These are phyloP conservation scores for Ustilaginoidea virens DNA, from an alignment of 2,329 filamentous ascomycete genomes.

Conservation along the genomic window DNA sequence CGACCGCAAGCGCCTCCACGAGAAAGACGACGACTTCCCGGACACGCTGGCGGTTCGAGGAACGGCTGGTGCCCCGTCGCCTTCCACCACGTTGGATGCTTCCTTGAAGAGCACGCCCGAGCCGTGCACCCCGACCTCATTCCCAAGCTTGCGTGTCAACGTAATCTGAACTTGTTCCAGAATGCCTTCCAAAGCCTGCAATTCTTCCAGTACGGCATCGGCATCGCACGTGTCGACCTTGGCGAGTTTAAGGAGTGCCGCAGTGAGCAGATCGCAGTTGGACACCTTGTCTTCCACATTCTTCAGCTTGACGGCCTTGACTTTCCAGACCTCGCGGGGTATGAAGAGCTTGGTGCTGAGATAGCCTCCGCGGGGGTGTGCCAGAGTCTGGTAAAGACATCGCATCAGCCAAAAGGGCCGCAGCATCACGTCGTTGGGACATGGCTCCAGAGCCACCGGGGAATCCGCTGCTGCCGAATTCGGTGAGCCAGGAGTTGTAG, in stretches of 20 bases:
- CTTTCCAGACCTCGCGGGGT: slow-evolving; percentile 82
- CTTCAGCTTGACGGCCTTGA: slow-evolving; percentile 86
- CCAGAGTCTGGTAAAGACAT: slow-evolving; percentile 80
- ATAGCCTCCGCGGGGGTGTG: slow-evolving; percentile 83
- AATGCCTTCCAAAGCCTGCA: slow-evolving; percentile 75
- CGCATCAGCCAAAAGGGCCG: slow-evolving; percentile 97
- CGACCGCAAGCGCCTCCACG: slow-evolving; percentile 77
- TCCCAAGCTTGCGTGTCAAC: slow-evolving; percentile 75
- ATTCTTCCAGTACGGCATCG: slow-evolving; percentile 82
- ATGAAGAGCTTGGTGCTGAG: slow-evolving; percentile 84
- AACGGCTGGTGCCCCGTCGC: slow-evolving; percentile 22
- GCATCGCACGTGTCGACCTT: slow-evolving; percentile 81
- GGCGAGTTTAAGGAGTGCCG: slow-evolving; percentile 69
- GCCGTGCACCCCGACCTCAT: slow-evolving; percentile 74
- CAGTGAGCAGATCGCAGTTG: slow-evolving; percentile 81
- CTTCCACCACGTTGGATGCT: slow-evolving; percentile 33
- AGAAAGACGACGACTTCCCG: slow-evolving; percentile 56
- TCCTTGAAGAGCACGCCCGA: slow-evolving; percentile 63
- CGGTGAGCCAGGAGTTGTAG: slow-evolving; percentile 46
- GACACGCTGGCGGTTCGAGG: slow-evolving; percentile 45
- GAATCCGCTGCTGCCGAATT: slow-evolving; percentile 46
- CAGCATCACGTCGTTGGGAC: slow-evolving; percentile 76
- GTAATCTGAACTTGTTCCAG: slow-evolving; percentile 71
- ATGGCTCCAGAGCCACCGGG: slow-evolving; percentile 74
- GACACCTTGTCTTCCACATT: slow-evolving; percentile 85